phyloP scores from a whole-genome alignment of 345 rosid species.

The Citrus inodora region DNA sequence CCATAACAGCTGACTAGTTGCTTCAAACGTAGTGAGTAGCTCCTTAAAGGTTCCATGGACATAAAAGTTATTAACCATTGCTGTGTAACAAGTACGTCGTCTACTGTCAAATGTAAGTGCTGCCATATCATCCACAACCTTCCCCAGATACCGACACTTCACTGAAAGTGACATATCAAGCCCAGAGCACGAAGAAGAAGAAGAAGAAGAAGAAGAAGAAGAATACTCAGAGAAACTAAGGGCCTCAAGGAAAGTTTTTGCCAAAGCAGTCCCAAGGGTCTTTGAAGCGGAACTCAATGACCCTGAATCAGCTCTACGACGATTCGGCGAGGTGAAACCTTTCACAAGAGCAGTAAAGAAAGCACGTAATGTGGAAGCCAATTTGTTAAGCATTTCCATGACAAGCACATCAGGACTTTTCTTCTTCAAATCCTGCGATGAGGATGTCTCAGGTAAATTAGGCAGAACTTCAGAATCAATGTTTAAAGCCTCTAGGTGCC shows the following conservation, averaged over 20 bases:
- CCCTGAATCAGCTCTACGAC: constrained; percentile 84
- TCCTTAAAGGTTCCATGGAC: constrained; percentile 91
- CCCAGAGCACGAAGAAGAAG: constrained; percentile 40
- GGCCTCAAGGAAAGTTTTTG: constrained; percentile 79
- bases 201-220: constrained; percentile 20
- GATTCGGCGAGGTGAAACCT: constrained; percentile 84
- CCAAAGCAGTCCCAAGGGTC: constrained; percentile 80
- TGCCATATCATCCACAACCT: constrained; percentile 82
- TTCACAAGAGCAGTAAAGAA: constrained; percentile 89
- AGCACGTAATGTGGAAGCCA: constrained; percentile 63
- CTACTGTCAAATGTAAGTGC: constrained; percentile 77
- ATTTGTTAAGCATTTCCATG: constrained; percentile 64
- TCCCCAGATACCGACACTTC: constrained; percentile 91
- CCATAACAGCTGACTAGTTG: constrained; percentile 92
- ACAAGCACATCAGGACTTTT: constrained; percentile 75
- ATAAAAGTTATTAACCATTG: constrained; percentile 89
- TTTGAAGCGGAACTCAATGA: constrained; percentile 73
- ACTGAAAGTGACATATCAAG: constrained; percentile 61
- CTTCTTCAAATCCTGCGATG: constrained; percentile 62
- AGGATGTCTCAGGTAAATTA: constrained; percentile 53
- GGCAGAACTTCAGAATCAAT: constrained; percentile 60
- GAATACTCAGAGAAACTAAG: constrained; percentile 75
- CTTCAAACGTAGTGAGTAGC: constrained; percentile 89
- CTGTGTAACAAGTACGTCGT: constrained; percentile 73
- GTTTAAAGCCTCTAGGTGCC: constrained; percentile 73